Base-by-base conservation (phyloP, 1,284 basidiomycete genomes). In the Ceratobasidium sp. region DNA sequence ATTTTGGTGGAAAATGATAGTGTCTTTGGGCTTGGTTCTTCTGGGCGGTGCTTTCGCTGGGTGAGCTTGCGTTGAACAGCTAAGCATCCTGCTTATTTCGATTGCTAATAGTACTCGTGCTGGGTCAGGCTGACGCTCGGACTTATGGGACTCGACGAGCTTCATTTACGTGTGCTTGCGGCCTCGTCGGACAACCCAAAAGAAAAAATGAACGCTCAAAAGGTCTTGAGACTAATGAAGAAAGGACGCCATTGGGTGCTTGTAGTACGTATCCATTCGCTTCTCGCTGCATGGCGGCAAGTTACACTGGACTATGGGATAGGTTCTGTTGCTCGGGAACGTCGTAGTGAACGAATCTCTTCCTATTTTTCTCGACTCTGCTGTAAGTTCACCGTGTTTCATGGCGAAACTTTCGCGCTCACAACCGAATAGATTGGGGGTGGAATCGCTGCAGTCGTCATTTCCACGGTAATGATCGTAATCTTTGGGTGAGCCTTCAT, bases 211-310 rank as follows among this genome's bases (percentile, higher is more conserved):
- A 89, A 94, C 73, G 94, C 93, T 0, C 83, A 85, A 75, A 91
- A 87, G 82, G 94, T 96, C 0, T 80, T 95, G 49, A 83, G 81
- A n/a, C 83, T 98, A 1, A 87, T 98, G 80, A 83, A 82, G 63
- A 89, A 86, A 77, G 94, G 95, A 0, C 86, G 94, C 12, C 96
- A 98, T 81, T 98, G 96, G 95, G 94, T 98, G 12, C 86, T 98
- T 23, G 94, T 96, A 61, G 92, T 93, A 78, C 48, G 74, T 60
- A 46, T 11, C 23, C 30, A 40, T 62, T 28, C 18, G 23, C 48
- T 56, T 25, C 58, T 48, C 12, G 14, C 7, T 21, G 33, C n/a
- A 48, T 59, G 21, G 11, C 44, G 69, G 3, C 46, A n/a, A 53
- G 6, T 56, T 28, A 69, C 51, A 12, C 36, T 9, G 4, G 36